Evolutionary conservation across 495 filamentous ascomycete species (phyloP).

Genomic region (Xylaria venustula): DNA sequence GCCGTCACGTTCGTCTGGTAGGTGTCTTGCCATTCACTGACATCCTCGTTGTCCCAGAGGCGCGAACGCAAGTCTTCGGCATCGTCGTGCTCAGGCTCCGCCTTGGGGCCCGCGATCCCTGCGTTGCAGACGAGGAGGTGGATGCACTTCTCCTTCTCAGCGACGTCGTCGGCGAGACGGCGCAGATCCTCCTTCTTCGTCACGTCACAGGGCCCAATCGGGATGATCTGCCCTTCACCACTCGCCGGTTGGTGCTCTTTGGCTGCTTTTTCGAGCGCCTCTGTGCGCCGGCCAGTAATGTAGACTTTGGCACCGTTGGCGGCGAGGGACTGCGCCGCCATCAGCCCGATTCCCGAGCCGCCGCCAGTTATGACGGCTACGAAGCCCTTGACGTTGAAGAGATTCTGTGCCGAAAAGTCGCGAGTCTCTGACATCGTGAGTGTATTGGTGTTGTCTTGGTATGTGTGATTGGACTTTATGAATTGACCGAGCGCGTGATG

Average conservation of each 20-base stretch:
- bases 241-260: slow-evolving; percentile 31
- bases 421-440: slow-evolving; percentile 28
- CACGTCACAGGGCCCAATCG: slow-evolving; percentile 56
- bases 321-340: slow-evolving; percentile 62
- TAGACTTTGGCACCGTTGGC: slow-evolving; percentile 65
- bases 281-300: slow-evolving; percentile 60
- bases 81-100: slow-evolving; percentile 33
- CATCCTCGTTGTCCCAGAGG: slow-evolving; percentile 39
- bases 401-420: slow-evolving; percentile 34
- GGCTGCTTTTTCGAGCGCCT: slow-evolving; percentile 52
- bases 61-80: slow-evolving; percentile 43
- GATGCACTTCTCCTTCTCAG: slow-evolving; percentile 45
- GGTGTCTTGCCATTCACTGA: slow-evolving; percentile 52
- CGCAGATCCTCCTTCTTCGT: slow-evolving; percentile 59
- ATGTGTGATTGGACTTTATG: no score
- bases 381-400: slow-evolving; percentile 56
- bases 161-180: slow-evolving; percentile 52
- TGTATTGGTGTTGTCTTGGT: no score
- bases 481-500: no score
- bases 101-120: slow-evolving; percentile 51
- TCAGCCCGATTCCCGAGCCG: slow-evolving; percentile 58
- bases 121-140: slow-evolving; percentile 67
- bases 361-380: slow-evolving; percentile 61
- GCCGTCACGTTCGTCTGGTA: slow-evolving; percentile 61
- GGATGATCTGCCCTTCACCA: slow-evolving; percentile 32